Evolutionary conservation across 1,139 yeast species (phyloP).

Genomic region (Pichia norvegensis): DNA sequence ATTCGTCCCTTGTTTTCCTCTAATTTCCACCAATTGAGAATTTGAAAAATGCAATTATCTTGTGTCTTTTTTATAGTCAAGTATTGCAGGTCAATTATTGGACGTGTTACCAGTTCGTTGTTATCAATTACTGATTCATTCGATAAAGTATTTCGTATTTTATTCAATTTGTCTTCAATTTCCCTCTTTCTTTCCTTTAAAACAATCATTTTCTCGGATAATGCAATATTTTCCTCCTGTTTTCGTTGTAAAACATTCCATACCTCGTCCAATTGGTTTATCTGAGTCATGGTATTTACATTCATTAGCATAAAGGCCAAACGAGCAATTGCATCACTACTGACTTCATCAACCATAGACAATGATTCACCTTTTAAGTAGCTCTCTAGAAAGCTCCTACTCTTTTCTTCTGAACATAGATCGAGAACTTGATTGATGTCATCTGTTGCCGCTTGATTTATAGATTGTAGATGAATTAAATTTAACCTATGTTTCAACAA

Average conservation of each 20-base stretch:
- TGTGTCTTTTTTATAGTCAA: neutral
- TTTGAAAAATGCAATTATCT: neutral
- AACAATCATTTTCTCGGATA: constrained; percentile 6
- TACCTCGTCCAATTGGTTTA: constrained; percentile 28
- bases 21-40: constrained; percentile 12
- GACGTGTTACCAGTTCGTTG: neutral
- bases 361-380: constrained; percentile 10
- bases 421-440: constrained; percentile 20
- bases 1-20: neutral
- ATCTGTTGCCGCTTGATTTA: constrained; percentile 11
- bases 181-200: neutral
- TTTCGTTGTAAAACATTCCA: constrained; percentile 14
- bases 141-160: neutral
- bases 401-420: constrained; percentile 20
- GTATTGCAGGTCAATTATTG: neutral
- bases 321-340: constrained; percentile 32
- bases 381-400: constrained; percentile 13
- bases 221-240: constrained; percentile 4
- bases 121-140: too few species aligned
- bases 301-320: constrained; percentile 39
- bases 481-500: constrained; percentile 21
- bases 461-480: constrained; percentile 15
- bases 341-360: constrained; percentile 7
- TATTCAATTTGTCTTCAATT: neutral
- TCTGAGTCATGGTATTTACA: constrained; percentile 31